Base-by-base conservation (phyloP, 2,329 filamentous ascomycete species). In the Aureobasidium mangrovei region DNA sequence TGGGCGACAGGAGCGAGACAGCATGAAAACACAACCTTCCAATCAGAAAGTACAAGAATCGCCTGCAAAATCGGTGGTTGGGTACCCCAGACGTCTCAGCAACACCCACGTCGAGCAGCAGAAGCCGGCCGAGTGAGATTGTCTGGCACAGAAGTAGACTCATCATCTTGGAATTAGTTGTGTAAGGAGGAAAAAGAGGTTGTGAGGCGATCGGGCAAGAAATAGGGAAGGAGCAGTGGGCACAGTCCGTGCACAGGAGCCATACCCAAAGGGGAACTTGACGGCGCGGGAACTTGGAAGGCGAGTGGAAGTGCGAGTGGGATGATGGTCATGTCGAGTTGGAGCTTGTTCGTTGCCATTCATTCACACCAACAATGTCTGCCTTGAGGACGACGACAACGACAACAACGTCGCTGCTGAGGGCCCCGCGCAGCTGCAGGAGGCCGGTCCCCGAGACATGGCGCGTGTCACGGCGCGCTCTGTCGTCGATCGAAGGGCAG, bases 121-220 rank as follows among this genome's bases (percentile, higher is more conserved):
- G 48, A 58, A 57, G 60, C 56, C 70, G 70, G 72, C 72, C 78
- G 73, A 79, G 76, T 62, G 62, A 64, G 59, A 42, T 58, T 59
- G 64, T 68, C 72, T 77, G 75, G 67, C 70, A 67, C 70, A 72
- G 67, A 77, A 78, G 79, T 80, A 78, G 75, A 75, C 83, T 86
- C 85, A 79, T 90, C 85, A 85, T 77, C 69, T 81, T 83, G 84
- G 83, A 80, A 81, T 81, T 88, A 88, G 84, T 88, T 88, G 82
- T 78, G 70, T 81, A 71, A 68, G 72, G 76, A 78, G 72, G 18
- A 74, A 70, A 61, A 63, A 68, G 59, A 64, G 53, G 53, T 35
- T 29, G 8, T 46, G 46, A 56, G 57, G 58, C 31, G 32, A 12
- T 40, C 29, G 35, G 55, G 42, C 45, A 52, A 44, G 40, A 53